Conservation (phyloP, 371 early-diverging fungal species). For the Haplosporangium sp. region DNA sequence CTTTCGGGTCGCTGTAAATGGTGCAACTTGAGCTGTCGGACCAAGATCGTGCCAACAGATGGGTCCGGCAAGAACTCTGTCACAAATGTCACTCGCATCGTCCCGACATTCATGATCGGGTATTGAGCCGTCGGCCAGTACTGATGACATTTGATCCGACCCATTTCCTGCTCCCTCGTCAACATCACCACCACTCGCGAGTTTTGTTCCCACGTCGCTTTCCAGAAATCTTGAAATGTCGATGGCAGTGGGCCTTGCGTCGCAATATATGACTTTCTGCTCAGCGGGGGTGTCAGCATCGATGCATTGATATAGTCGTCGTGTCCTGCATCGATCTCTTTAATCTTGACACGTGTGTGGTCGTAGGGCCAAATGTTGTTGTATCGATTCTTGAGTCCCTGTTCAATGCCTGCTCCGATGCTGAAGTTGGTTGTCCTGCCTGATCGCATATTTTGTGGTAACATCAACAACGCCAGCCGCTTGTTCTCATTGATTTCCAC, state of each 20-base stretch:
- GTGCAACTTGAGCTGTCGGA: conserved; percentile 30
- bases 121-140: conserved; percentile 74
- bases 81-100: conserved; percentile 46
- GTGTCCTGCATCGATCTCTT: conserved; percentile 44
- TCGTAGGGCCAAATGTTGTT: conserved; percentile 83
- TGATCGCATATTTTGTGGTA: conserved; percentile 63
- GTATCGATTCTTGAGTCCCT: conserved; percentile 79
- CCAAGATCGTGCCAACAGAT: conserved; percentile 32
- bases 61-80: conserved; percentile 38
- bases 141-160: conserved; percentile 76
- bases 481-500: conserved; percentile 70
- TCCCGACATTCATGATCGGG: conserved; percentile 56
- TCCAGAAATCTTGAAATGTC: conserved; percentile 92
- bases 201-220: conserved; percentile 87
- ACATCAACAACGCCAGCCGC: conserved; percentile 73
- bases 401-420: conserved; percentile 76
- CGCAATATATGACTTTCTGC: conserved; percentile 74
- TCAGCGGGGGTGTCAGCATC: conserved; percentile 67
- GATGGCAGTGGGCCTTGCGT: conserved; percentile 90
- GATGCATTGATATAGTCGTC: conserved; percentile 90
- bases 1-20: conserved; percentile 20
- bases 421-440: conserved; percentile 64
- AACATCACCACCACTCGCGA: conserved; percentile 88
- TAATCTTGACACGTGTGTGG: conserved; percentile 66
- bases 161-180: conserved; percentile 85